Base-by-base conservation (phyloP, 371 early-diverging fungal genomes). In the Zopfochytrium polystomum region DNA sequence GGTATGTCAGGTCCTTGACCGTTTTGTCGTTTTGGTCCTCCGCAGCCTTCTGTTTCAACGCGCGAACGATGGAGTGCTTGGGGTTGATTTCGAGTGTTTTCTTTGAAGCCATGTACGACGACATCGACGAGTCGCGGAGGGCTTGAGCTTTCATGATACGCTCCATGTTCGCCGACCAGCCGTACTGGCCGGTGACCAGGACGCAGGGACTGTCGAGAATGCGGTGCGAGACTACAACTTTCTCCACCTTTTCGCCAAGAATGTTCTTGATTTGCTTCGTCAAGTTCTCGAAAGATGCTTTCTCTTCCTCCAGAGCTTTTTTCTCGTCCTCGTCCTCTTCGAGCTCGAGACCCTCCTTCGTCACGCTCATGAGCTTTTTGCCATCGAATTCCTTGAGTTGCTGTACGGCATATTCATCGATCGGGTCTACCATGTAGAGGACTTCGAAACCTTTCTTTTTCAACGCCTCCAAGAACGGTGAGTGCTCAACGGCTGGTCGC, bases 71-170 rank as follows among this genome's bases (percentile, higher is more conserved):
- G 42, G 94, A 72, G 82, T 98, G 91, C 56, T 81, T 70, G 71
- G 97, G 96, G 88, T 98, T 97, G 74, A 98, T 80, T 80, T 97
- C 98, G 60, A 98, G 83, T 52, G 92, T 96, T 89, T 96, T 96
- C 91, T 98, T 98, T 74, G 90, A 89, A 34, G 90, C 91, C 96
- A 95, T 94, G 90, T 95, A 96, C 47, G 89, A 79, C 46, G 92
- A 88, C 96, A 96, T 95, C 69, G 89, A 87, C 48, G 87, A 84
- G 80, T 98, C 96, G 75, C 96, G 91, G 67, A 95, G 88, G 43
- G 98, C 96, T 82, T 99, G 99, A 47, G 97, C 93, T 85, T 91
- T 95, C 95, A 98, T 98, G 88, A 99, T 97, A 81, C 95, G 91
- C 81, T 99, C 99, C 96, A 96, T 96, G 89, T 96, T 96, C 74